Evolutionary conservation across 495 filamentous ascomycete species (phyloP).

Genomic region (Aspergillus affinis): DNA sequence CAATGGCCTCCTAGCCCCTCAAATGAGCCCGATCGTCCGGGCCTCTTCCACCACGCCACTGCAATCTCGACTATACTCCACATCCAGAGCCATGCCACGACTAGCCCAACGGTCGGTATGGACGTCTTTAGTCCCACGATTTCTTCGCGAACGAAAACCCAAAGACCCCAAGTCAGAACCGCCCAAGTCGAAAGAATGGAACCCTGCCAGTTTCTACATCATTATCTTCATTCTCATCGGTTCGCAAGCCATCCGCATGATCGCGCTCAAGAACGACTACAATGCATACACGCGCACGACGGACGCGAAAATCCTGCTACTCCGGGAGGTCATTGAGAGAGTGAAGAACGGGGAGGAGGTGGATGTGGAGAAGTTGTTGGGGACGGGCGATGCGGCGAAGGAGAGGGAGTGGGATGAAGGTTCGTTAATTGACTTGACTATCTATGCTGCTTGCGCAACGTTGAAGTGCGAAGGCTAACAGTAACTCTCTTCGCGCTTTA

Average conservation of each 20-base stretch:
- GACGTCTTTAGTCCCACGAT: conserved; percentile 61
- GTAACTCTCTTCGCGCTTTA: conserved; percentile 24
- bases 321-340: conserved; percentile 80
- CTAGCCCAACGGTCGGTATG: conserved; percentile 68
- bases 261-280: conserved; percentile 74
- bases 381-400: conserved; percentile 70
- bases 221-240: conserved; percentile 88
- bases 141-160: conserved; percentile 39
- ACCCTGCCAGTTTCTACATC: conserved; percentile 91
- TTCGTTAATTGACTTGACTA: too few species aligned
- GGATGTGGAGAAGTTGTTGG: conserved; percentile 80
- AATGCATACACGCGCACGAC: conserved; percentile 67
- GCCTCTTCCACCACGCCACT: conserved; percentile 5
- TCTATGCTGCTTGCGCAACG: conserved; percentile 2
- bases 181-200: conserved; percentile 72
- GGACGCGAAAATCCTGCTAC: conserved; percentile 72
- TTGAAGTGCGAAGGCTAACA: conserved; percentile 14
- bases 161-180: conserved; percentile 16
- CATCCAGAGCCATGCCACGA: conserved; percentile 49
- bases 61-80: conserved; percentile 27
- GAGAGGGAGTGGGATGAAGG: conserved; percentile 90
- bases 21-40: conserved; percentile 5
- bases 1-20: neutral
- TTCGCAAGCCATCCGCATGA: conserved; percentile 90
- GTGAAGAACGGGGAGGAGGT: conserved; percentile 85